Base-by-base conservation (phyloP, 2,329 filamentous ascomycete genomes). In the Pestalotiopsis fici region DNA sequence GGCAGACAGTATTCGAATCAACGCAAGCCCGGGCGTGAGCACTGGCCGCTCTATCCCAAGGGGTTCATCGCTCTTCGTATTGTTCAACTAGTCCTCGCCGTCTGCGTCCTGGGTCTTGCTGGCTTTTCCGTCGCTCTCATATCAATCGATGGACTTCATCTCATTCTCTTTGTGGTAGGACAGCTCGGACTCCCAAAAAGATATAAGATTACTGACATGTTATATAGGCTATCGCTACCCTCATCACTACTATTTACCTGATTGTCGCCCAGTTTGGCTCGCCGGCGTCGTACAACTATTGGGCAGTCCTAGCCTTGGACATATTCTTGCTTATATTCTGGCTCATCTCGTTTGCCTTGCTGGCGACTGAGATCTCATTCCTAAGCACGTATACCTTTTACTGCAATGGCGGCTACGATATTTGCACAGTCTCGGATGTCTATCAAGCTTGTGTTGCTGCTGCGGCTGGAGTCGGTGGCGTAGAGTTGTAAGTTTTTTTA, bases 301-400 rank as follows among this genome's bases (percentile, higher is more conserved):
- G 85, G 82, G 83, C 83, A 28, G 78, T 85, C 7, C 75, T 88
- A 3, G 78, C 78, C 25, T 77, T 88, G 47, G 86, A 89, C 69
- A 80, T 85, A 23, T 80, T 85, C 66, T 80, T 85, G 35, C 73
- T 85, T 65, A 68, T 89, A 66, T 84, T 88, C 74, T 89, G 86
- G 87, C 76, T 86, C 43, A 71, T 77, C 64, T 78, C 81, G 1
- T 83, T 85, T 54, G 81, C 79, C 13, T 70, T 83, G 18, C 73
- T 83, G 11, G 82, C 82, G 7, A 71, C 79, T 18, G 71, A 80
- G 55, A 76, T 81, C 12, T 76, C 77, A 1, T 59, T 73, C 3
- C 21, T 54, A 5, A 71, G 9, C 27, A 63, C n/a, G 57, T 66
- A n/a, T 74, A 74, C 72, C 70, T 7, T 71, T 9, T 70, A 73